Base-by-base conservation (phyloP, 1,284 basidiomycete genomes). In the Gymnopus androsaceus region DNA sequence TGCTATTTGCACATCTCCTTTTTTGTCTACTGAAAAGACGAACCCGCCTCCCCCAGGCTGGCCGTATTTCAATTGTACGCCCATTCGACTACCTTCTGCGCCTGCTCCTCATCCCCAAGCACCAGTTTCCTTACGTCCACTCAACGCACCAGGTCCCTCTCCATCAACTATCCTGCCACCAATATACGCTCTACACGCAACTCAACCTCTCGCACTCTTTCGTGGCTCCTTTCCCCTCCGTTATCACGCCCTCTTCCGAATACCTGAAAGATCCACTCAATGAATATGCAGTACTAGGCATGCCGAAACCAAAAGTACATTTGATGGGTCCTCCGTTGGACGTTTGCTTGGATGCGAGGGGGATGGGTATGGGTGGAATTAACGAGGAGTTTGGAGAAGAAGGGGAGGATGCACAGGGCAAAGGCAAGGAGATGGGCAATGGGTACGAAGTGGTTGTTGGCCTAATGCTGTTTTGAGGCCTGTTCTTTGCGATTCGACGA, bases 401-500 rank as follows among this genome's bases (percentile, higher is more conserved):
- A 38, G n/a, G 37, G 5, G 37, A 17, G 37, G 37, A 38, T 5
- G 37, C 5, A n/a, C 7, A 21, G 19, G 21, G 21, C 19, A 19
- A 21, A n/a, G 21, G 6, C 19, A 42, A 21, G n/a, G 79, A 57
- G 81, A 89, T 57, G 80, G 82, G 0, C 77, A 92, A 15, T 98
- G 91, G 69, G 85, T 89, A 76, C n/a, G 95, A 42, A 90, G 80
- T 54, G 92, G 94, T 0, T 98, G 95, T 70, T 80, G 89, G 61
- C 94, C 95, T 7, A 98, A 98, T 65, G 92, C 89, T 0, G 90
- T 95, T 3, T 69, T 98, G 11, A 76, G 92, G 1, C 93, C 94
- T 0, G 78, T 94, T 30, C 68, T 94, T 17, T 87, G 89, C 63
- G 70, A 69, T 36, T n/a, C n/a, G n/a, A n/a, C n/a, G n/a, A n/a